Percentiles rank a stretch among this genome's conserved stretches.
Conservation (phyloP, 345 rosid species). For the Psidium guajava region DNA sequence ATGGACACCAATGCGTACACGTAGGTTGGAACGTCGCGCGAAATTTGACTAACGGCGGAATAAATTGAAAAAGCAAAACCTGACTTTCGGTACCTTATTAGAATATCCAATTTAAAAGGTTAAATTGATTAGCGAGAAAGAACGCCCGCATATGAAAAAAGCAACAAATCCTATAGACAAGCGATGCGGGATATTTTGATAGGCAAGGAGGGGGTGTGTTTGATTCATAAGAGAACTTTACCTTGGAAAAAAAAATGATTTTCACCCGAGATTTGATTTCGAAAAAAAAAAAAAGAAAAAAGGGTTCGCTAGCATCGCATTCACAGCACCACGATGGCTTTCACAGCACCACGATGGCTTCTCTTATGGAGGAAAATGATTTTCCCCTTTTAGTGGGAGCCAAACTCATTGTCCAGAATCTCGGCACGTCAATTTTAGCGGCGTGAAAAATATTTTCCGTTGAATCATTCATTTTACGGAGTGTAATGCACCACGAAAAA, state of each 20-base stretch:
- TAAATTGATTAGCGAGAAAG: too few species aligned
- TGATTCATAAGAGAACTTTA: too few species aligned
- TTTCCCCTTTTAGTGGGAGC: too few species aligned
- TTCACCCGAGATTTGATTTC: too few species aligned
- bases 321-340: not conserved
- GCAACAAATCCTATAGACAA: too few species aligned
- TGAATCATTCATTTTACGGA: not conserved
- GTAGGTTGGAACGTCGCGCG: not conserved
- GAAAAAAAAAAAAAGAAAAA: too few species aligned
- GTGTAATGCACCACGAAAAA: not conserved
- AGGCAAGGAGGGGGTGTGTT: too few species aligned
- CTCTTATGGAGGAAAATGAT: not conserved
- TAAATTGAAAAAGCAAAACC: not conserved
- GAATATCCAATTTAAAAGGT: too few species aligned
- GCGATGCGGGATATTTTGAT: too few species aligned
- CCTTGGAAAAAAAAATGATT: too few species aligned
- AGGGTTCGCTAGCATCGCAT: not conserved
- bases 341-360: too few species aligned
- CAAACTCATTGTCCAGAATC: not conserved
- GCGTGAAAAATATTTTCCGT: not conserved
- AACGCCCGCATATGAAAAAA: too few species aligned
- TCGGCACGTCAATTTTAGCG: not conserved
- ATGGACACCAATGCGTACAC: not conserved
- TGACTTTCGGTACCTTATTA: not conserved
- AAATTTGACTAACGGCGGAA: not conserved